Evolutionary conservation across 2,329 filamentous ascomycete species (phyloP).

Genomic region (Fulvia fulva): DNA sequence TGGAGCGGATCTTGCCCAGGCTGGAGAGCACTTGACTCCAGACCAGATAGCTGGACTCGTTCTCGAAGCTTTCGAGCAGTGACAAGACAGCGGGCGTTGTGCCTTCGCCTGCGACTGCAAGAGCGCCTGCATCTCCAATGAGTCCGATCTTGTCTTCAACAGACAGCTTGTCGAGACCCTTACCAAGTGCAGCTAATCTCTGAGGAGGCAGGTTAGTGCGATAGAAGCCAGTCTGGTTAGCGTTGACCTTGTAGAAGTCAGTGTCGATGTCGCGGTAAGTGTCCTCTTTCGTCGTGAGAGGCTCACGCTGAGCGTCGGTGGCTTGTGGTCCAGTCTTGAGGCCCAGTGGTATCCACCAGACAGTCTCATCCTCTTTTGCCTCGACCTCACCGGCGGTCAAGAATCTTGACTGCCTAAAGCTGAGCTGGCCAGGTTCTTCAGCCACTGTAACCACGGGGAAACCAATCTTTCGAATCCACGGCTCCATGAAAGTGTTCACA

Average conservation of each 20-base stretch:
- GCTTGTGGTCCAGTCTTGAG: slow-evolving; percentile 71
- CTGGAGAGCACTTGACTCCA: slow-evolving; percentile 82
- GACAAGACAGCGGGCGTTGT: slow-evolving; percentile 77
- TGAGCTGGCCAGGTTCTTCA: slow-evolving; percentile 78
- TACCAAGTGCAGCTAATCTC: slow-evolving; percentile 74
- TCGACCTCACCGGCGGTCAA: slow-evolving; percentile 87
- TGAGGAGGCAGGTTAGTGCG: slow-evolving; percentile 88
- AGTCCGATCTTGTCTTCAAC: slow-evolving; percentile 90
- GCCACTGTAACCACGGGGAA: slow-evolving; percentile 85
- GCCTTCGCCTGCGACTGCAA: slow-evolving; percentile 82
- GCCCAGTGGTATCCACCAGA: slow-evolving; percentile 92
- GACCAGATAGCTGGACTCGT: slow-evolving; percentile 80
- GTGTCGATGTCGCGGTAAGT: slow-evolving; percentile 70
- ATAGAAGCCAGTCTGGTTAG: slow-evolving; percentile 83
- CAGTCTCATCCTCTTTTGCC: slow-evolving; percentile 83
- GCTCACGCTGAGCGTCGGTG: slow-evolving; percentile 58
- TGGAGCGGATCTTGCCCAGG: slow-evolving; percentile 71
- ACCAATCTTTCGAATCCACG: slow-evolving; percentile 94
- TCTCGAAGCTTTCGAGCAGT: slow-evolving; percentile 77
- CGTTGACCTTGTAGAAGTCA: slow-evolving; percentile 91
- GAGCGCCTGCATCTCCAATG: slow-evolving; percentile 81
- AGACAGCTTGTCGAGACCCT: slow-evolving; percentile 69
- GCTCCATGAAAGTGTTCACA: slow-evolving; percentile 81
- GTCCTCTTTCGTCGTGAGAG: slow-evolving; percentile 71
- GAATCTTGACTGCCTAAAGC: slow-evolving; percentile 82